A percentile compares a stretch with the other conserved stretches of the same genome.
Evolutionary conservation across 2,329 filamentous ascomycete species (phyloP).

Genomic region (Paracorniculantispora psalliotae): DNA sequence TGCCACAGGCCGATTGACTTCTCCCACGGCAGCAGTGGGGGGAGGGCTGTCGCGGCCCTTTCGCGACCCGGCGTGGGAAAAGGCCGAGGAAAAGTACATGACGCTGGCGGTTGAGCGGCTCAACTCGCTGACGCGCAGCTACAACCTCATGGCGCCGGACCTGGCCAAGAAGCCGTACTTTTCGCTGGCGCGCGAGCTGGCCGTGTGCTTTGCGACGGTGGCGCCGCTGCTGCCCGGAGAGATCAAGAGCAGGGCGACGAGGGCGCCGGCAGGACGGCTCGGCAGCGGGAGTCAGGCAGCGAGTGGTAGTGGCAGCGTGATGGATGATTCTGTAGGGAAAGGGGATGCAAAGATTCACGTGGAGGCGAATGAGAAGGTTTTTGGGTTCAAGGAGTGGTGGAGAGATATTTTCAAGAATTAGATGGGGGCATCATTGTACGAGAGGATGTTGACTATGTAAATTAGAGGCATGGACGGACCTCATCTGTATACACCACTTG

Average conservation of each 20-base stretch:
- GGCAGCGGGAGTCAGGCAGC: conserved; percentile 28
- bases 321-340: conserved; percentile 55
- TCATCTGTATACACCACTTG: not conserved
- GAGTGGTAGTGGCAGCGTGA: conserved; percentile 41
- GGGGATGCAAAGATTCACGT: conserved; percentile 56
- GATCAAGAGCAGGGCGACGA: conserved; percentile 63
- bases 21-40: not conserved
- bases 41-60: conserved; percentile 55
- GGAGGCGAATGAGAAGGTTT: conserved; percentile 69
- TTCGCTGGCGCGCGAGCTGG: conserved; percentile 74
- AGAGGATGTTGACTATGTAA: not conserved
- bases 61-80: conserved; percentile 72
- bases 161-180: conserved; percentile 93
- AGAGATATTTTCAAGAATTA: conserved; percentile 61
- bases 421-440: not conserved
- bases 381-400: conserved; percentile 89
- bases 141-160: conserved; percentile 91
- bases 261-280: conserved; percentile 34
- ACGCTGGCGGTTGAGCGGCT: conserved; percentile 70
- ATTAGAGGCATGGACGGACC: not conserved
- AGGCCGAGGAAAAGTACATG: conserved; percentile 68
- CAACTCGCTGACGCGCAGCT: conserved; percentile 75
- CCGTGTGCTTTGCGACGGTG: conserved; percentile 77
- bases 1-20: conserved; percentile 11
- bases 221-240: conserved; percentile 69